These are phyloP conservation scores for Epicoccum nigrum DNA, from an alignment of 2,329 filamentous ascomycete genomes.

Conservation along the genomic window DNA sequence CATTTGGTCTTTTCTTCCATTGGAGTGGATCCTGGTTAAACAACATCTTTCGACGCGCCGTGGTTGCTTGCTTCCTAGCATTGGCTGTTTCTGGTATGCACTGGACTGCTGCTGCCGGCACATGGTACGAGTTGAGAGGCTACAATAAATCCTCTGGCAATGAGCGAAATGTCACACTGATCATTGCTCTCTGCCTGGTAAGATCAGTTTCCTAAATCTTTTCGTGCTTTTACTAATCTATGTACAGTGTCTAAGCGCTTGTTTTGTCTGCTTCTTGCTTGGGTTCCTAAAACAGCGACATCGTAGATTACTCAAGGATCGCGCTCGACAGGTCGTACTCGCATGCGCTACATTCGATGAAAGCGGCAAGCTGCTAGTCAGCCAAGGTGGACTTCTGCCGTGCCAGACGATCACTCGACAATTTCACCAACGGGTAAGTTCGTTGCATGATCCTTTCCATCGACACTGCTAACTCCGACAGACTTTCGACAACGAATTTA, in stretches of 20 bases:
- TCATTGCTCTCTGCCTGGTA: slow-evolving; percentile 75
- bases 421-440: slow-evolving; percentile 37
- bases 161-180: slow-evolving; percentile 68
- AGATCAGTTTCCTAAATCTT: slow-evolving; percentile 51
- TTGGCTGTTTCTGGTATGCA: slow-evolving; percentile 85
- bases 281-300: slow-evolving; percentile 48
- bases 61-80: slow-evolving; percentile 72
- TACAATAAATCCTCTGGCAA: slow-evolving; percentile 49
- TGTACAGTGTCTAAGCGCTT: slow-evolving; percentile 48
- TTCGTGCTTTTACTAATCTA: slow-evolving; percentile 71
- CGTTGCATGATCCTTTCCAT: slow-evolving; percentile 64
- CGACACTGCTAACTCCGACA: slow-evolving; percentile 20
- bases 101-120: slow-evolving; percentile 78
- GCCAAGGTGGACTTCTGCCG: slow-evolving; percentile 71
- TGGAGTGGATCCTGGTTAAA: slow-evolving; percentile 78
- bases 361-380: slow-evolving; percentile 70
- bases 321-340: slow-evolving; percentile 61
- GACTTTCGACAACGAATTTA: slow-evolving; percentile 75
- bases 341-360: slow-evolving; percentile 70
- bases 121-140: slow-evolving; percentile 65
- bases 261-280: slow-evolving; percentile 46
- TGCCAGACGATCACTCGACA: slow-evolving; percentile 77
- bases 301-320: slow-evolving; percentile 48
- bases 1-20: slow-evolving; percentile 78
- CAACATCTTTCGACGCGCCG: slow-evolving; percentile 74